Evolutionary conservation across 495 filamentous ascomycete genomes (phyloP), one percentile per base, ranked within the genome.

Genomic region (Aspergillus kassunensis): DNA sequence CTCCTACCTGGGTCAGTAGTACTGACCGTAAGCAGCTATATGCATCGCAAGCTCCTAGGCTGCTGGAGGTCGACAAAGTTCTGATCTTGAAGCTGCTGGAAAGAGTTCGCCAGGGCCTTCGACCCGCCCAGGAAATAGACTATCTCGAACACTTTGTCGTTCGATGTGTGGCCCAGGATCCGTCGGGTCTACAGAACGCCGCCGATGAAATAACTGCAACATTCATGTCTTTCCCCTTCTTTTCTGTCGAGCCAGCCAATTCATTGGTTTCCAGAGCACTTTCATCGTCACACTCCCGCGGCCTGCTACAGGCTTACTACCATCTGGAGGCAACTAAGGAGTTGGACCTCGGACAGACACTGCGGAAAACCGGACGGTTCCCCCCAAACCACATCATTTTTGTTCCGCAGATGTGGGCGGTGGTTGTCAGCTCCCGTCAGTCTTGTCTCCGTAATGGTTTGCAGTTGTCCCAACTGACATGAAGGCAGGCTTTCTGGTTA

Each of bases 231-330:
- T 29, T 44, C 12, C 42, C 42, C 23, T 44, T 29, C 15, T 44
- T 29, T n/a, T 44, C 42, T n/a, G n/a, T n/a, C n/a, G n/a, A n/a
- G n/a, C n/a, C n/a, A n/a, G n/a, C n/a, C n/a, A n/a, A n/a, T n/a
- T n/a, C n/a, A n/a, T n/a, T n/a, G n/a, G n/a, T n/a, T n/a, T n/a
- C n/a, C n/a, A n/a, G n/a, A n/a, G n/a, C n/a, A n/a, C n/a, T n/a
- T n/a, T n/a, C n/a, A n/a, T n/a, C n/a, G n/a, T n/a, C n/a, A n/a
- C n/a, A n/a, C 23, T 8, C 42, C 7, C 42, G 42, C 24, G 24
- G 42, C 42, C 42, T 44, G 21, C 24, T 44, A 16, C 42, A 44
- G 23, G n/a, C 21, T 11, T 44, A 44, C n/a, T 44, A 44, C 15
- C 21, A 44, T n/a, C 42, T 44, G 6, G 42, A 44, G 23, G 21